Conservation (phyloP, 1,139 yeast genomes). For the Suhomyces bribrorum region DNA sequence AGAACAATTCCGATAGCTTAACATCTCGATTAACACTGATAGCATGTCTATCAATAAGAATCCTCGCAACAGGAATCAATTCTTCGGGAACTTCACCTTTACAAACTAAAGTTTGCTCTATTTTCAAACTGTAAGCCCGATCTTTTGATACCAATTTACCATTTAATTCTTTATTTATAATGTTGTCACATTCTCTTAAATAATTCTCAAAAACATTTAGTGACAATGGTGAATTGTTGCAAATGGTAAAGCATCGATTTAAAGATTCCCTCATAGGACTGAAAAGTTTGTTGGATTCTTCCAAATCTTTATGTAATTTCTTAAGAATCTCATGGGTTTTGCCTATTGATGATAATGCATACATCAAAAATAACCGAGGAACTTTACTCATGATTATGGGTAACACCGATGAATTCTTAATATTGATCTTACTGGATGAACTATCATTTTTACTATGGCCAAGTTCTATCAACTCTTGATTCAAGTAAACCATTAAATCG, state of each 20-base stretch:
- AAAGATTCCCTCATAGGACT: slow-evolving; percentile 58
- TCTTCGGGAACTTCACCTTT: slow-evolving; percentile 58
- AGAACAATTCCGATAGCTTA: slow-evolving; percentile 54
- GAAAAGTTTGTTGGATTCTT: slow-evolving; percentile 43
- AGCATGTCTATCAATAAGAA: slow-evolving; percentile 36
- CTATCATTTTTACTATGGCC: slow-evolving; percentile 18
- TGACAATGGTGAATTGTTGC: slow-evolving; percentile 57
- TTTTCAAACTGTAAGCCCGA: slow-evolving; percentile 39
- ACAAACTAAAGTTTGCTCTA: slow-evolving; percentile 70
- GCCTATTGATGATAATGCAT: slow-evolving; percentile 68
- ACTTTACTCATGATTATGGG: slow-evolving; percentile 65
- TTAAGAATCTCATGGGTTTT: slow-evolving; percentile 63
- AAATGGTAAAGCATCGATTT: slow-evolving; percentile 53
- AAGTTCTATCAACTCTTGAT: slow-evolving; percentile 63
- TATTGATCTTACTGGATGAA: slow-evolving; percentile 25
- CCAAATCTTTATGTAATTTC: slow-evolving; percentile 43
- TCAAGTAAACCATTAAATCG: slow-evolving; percentile 64
- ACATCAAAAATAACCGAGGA: slow-evolving; percentile 68
- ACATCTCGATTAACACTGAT: slow-evolving; percentile 39
- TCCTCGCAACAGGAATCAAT: slow-evolving; percentile 33
- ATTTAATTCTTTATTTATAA: slow-evolving; percentile 33
- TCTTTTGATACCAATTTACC: slow-evolving; percentile 25
- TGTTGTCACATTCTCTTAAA: slow-evolving; percentile 50
- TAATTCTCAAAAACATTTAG: slow-evolving; percentile 63
- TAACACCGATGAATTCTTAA: slow-evolving; percentile 43